Base-by-base conservation (phyloP, 345 rosid genomes). In the Arabidopsis suecica region DNA sequence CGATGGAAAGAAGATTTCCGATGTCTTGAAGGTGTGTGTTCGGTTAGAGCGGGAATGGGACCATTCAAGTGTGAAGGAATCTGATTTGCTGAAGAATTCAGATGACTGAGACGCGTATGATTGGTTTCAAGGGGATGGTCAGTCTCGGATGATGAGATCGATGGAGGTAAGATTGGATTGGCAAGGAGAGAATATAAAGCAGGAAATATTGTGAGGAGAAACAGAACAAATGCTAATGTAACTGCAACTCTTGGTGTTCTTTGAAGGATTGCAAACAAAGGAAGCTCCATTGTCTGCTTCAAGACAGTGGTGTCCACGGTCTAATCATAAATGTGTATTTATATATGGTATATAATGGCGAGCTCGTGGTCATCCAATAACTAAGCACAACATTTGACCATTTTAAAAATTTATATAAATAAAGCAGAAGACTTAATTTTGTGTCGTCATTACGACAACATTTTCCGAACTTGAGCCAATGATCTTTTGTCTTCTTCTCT, bases 401-500 rank as follows among this genome's bases (percentile, higher is more conserved):
- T 14, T 22, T 51, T 3, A 47, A 6, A 58, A 66, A 77, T 28
- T 16, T 5, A 48, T 64, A 25, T 59, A 9, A 61, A 75, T 58
- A 59, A 74, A 69, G 44, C 22, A 37, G 40, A 56, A 25, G 53
- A 55, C 28, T 55, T 56, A 14, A 45, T 9, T 57, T 44, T 44
- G 57, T 45, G 22, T 63, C 66, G 58, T 63, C 71, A 23, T 50
- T 36, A 72, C 59, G 58, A 72, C 59, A 78, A 33, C 78, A 65
- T 72, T 67, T 78, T 78, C 48, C 80, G 76, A 65, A 38, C 68
- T 65, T 58, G 72, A 48, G 72, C 83, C 41, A 73, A 49, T 5
- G 83, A 75, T 50, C 79, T 73, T 33, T 58, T 36, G 9, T 81
- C 86, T 48, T 93, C 93, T 83, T 93, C 98, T 84, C 79, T 86